Percentiles rank a stretch among this genome's conserved stretches.
These are phyloP conservation scores for Erythrobasidium hasegawianum DNA, from an alignment of 1,284 basidiomycete species.

Conservation along the genomic window DNA sequence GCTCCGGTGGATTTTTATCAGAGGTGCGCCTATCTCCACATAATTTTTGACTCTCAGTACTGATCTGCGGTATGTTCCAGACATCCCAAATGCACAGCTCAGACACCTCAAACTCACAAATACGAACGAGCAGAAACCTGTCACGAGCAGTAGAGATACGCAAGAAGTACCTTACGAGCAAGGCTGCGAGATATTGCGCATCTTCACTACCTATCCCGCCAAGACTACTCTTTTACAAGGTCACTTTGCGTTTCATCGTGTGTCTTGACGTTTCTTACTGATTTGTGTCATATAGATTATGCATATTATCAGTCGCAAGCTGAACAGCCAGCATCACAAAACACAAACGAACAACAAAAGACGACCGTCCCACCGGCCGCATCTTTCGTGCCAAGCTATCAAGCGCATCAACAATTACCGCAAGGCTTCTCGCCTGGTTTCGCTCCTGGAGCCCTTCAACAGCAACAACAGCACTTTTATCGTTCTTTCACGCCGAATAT, in stretches of 20 bases:
- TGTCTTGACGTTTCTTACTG: too few relatives aligned
- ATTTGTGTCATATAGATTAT: too few relatives aligned
- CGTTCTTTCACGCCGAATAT: too few relatives aligned
- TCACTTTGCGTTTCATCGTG: background rate
- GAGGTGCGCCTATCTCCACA: too few relatives aligned
- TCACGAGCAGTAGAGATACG: conserved; percentile 87
- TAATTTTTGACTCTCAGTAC: too few relatives aligned
- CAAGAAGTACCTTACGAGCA: conserved; percentile 87
- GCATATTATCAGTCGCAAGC: conserved; percentile 27
- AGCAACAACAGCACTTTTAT: too few relatives aligned
- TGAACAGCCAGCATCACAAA: background rate
- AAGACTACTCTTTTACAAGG: conserved; percentile 84
- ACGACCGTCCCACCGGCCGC: too few relatives aligned
- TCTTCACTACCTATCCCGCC: conserved; percentile 82
- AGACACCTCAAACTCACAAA: conserved; percentile 58
- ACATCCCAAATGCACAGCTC: conserved; percentile 34
- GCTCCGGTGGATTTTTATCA: conserved; percentile 82
- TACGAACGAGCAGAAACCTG: conserved; percentile 91
- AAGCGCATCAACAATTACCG: too few relatives aligned
- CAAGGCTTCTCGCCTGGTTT: too few relatives aligned
- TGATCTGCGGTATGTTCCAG: background rate
- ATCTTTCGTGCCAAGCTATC: too few relatives aligned
- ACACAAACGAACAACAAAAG: too few relatives aligned
- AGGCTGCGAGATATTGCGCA: conserved; percentile 87
- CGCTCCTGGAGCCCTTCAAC: too few relatives aligned